Conservation (phyloP, 1,284 basidiomycete genomes). For the Tilletia horrida region DNA sequence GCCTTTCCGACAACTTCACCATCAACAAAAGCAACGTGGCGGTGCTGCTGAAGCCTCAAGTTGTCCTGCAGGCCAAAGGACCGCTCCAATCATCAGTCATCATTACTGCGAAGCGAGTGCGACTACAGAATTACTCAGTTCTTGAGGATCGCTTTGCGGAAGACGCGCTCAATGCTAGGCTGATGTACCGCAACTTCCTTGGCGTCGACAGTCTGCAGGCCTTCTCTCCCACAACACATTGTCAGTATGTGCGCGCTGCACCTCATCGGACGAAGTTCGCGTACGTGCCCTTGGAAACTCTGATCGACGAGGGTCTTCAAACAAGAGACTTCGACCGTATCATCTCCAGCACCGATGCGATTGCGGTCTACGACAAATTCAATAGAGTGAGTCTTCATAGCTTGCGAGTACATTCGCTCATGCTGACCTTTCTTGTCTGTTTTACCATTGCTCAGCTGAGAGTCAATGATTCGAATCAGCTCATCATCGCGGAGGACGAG, state of each 20-base stretch:
- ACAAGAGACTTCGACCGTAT: conserved; percentile 65
- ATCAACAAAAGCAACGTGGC: conserved; percentile 70
- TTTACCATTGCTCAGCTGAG: conserved; percentile 24
- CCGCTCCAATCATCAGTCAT: conserved; percentile 68
- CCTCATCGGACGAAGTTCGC: conserved; percentile 53
- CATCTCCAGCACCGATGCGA: conserved; percentile 79
- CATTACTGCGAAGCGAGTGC: conserved; percentile 76
- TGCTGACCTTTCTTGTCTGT: not conserved
- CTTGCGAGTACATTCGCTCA: not conserved
- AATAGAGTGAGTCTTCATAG: conserved; percentile 59
- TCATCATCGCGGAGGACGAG: conserved; percentile 52
- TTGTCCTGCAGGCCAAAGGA: conserved; percentile 71
- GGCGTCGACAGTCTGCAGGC: conserved; percentile 76
- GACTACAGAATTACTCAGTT: conserved; percentile 75
- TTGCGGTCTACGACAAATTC: conserved; percentile 75
- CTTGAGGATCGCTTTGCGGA: conserved; percentile 74
- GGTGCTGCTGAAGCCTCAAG: conserved; percentile 83
- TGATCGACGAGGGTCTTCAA: conserved; percentile 35
- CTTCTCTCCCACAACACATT: conserved; percentile 69
- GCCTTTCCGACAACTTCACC: conserved; percentile 55
- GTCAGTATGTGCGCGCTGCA: conserved; percentile 38
- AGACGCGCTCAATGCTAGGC: conserved; percentile 78
- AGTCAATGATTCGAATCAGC: conserved; percentile 69
- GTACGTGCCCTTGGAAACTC: conserved; percentile 77
- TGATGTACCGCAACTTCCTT: conserved; percentile 78